Evolutionary conservation across 1,139 yeast species (phyloP).

Genomic region (Magnusiomyces fungicola): DNA sequence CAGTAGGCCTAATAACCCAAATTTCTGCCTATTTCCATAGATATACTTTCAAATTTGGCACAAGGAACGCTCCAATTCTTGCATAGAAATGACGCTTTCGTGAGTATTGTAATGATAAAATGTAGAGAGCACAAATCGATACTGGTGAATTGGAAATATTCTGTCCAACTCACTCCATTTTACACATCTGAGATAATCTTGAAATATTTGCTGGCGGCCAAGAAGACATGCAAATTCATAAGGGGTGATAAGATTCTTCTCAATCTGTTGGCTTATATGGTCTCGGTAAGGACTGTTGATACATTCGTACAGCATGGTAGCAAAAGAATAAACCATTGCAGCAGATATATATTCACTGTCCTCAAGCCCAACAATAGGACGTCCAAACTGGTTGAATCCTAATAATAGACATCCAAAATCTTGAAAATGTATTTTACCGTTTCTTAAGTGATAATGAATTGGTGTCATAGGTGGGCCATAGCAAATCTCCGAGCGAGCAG

Average conservation of each 20-base stretch:
- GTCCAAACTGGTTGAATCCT: constrained; percentile 3
- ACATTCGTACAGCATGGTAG: constrained; percentile 5
- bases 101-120: neutral
- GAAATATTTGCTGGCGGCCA: constrained; percentile 2
- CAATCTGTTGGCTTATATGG: neutral
- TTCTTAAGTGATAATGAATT: constrained; percentile 1
- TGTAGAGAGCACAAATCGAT: constrained; percentile 6
- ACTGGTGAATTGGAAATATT: constrained; percentile 5
- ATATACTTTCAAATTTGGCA: neutral
- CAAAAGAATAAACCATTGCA: constrained; percentile 3
- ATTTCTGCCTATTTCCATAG: no score
- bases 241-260: neutral
- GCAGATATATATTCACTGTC: constrained; percentile 2
- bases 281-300: constrained; percentile 2
- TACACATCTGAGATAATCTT: constrained; percentile 2
- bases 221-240: constrained; percentile 2
- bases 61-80: neutral
- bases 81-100: neutral
- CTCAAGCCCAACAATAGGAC: constrained; percentile 1
- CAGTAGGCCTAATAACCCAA: no score
- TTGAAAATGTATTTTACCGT: constrained; percentile 2
- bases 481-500: neutral
- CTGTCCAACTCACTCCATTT: constrained; percentile 2
- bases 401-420: constrained; percentile 4
- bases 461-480: constrained; percentile 2